phyloP scores from a whole-genome alignment of 2,329 filamentous ascomycete genomes.

The Torrubiellomyces zombiae region DNA sequence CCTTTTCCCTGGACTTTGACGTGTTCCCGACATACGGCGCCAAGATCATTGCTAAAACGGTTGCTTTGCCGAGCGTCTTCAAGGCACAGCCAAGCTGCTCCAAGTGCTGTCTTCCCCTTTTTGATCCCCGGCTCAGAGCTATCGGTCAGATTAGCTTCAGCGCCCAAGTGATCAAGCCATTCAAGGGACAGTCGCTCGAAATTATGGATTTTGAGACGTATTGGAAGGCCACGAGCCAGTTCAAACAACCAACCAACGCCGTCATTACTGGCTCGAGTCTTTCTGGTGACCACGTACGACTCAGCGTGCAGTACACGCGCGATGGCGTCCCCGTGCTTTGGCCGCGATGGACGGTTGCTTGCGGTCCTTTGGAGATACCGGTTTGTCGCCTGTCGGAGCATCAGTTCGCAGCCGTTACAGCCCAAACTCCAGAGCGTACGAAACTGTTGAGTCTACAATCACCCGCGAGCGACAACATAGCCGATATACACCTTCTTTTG shows the following conservation, averaged over 20 bases:
- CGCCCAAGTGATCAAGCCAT: slow-evolving; percentile 92
- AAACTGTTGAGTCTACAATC: slow-evolving; percentile 25
- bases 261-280: slow-evolving; percentile 90
- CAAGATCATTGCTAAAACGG: slow-evolving; percentile 91
- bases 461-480: slow-evolving; percentile 36
- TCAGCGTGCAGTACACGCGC: slow-evolving; percentile 82
- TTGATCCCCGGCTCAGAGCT: slow-evolving; percentile 77
- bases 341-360: slow-evolving; percentile 65
- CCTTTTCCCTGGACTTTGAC: slow-evolving; percentile 91
- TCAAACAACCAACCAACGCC: slow-evolving; percentile 63
- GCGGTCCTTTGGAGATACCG: slow-evolving; percentile 64
- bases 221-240: slow-evolving; percentile 94
- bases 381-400: slow-evolving; percentile 61
- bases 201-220: slow-evolving; percentile 98
- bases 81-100: slow-evolving; percentile 57
- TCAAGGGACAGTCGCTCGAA: slow-evolving; percentile 78
- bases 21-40: slow-evolving; percentile 95
- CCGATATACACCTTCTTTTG: slow-evolving; percentile 54
- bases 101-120: slow-evolving; percentile 71
- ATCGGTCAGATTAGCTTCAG: slow-evolving; percentile 92
- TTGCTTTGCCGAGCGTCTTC: slow-evolving; percentile 79
- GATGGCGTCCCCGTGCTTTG: slow-evolving; percentile 79
- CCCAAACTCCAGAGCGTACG: slow-evolving; percentile 21
- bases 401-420: slow-evolving; percentile 46
- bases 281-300: slow-evolving; percentile 82